phyloP scores from a whole-genome alignment of 306 rosid genomes.

The Canavalia gladiata region DNA sequence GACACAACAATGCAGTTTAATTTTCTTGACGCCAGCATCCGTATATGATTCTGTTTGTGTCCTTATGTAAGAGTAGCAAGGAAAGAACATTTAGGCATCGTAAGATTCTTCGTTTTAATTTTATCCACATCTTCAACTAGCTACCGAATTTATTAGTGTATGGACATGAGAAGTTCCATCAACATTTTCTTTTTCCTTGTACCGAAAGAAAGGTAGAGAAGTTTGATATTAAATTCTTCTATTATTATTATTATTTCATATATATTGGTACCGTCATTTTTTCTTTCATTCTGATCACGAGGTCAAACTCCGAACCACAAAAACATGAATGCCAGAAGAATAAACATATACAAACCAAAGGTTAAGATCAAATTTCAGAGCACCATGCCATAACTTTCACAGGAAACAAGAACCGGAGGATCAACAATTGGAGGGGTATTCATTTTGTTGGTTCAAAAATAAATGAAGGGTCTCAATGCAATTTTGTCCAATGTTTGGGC shows the following conservation, averaged over 20 bases:
- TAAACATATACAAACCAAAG: background rate
- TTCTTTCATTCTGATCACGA: background rate
- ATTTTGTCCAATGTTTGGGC: background rate
- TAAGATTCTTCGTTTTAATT: constrained; percentile 42
- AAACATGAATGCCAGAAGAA: background rate
- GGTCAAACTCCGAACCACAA: background rate
- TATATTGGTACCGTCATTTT: background rate
- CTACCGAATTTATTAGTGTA: background rate
- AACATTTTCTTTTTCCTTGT: constrained; percentile 43
- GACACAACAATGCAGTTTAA: background rate
- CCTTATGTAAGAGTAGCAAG: background rate
- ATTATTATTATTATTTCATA: background rate
- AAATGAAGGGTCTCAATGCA: background rate
- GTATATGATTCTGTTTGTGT: background rate
- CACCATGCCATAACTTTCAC: background rate
- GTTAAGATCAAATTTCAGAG: background rate
- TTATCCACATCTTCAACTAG: constrained; percentile 40
- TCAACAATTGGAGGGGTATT: background rate
- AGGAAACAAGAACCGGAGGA: background rate
- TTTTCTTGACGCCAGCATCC: background rate
- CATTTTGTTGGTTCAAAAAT: background rate
- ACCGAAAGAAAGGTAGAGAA: constrained; percentile 41
- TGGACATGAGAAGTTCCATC: constrained; percentile 21
- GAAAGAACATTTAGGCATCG: background rate
- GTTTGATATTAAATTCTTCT: constrained; percentile 16